Base-by-base conservation (phyloP, 139 green algal species). In the Auxenochlorella pyrenoidosa region DNA sequence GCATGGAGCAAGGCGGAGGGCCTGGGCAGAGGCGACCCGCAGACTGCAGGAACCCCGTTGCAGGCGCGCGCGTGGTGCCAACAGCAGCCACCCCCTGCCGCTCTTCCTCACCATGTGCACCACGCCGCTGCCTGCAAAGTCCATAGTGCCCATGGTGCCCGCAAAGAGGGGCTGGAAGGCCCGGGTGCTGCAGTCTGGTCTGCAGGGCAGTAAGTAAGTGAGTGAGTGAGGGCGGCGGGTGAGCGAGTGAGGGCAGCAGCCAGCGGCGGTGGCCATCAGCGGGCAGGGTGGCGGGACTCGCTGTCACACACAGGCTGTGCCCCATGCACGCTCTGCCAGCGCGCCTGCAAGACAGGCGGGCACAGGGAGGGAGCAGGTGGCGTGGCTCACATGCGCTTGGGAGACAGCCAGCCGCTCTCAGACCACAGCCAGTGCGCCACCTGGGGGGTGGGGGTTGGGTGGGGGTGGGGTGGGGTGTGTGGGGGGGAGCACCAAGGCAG, bases 51-150 rank as follows among this genome's bases (percentile, higher is more conserved):
- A 18, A 10, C 47, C 47, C 6, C 10, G 47, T 54, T 54, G 47
- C 47, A 10, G 47, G 47, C 47, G 10, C 47, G 47, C n/a, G n/a
- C n/a, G n/a, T n/a, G n/a, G n/a, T n/a, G n/a, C n/a, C n/a, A n/a
- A n/a, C n/a, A n/a, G n/a, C n/a, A n/a, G n/a, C n/a, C n/a, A n/a
- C n/a, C n/a, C n/a, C 34, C 70, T 38, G 70, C 34, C 34, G 34
- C 89, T 87, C 90, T 66, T 4, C 91, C 54, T 63, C 43, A 92
- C 84, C 86, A 94, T 90, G 90, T 94, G 91, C 59, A 94, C 91
- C 28, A 93, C 83, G 8, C 85, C 89, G 12, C 68, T 82, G 26
- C 91, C 91, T 5, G 89, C 91, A 85, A 88, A 91, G 47, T 92
- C 91, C 32, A 93, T 19, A 24, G 47, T 13, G 6, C 79, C 54